Evolutionary conservation across 345 rosid species (phyloP).

Genomic region (Pugionium dolabratum): DNA sequence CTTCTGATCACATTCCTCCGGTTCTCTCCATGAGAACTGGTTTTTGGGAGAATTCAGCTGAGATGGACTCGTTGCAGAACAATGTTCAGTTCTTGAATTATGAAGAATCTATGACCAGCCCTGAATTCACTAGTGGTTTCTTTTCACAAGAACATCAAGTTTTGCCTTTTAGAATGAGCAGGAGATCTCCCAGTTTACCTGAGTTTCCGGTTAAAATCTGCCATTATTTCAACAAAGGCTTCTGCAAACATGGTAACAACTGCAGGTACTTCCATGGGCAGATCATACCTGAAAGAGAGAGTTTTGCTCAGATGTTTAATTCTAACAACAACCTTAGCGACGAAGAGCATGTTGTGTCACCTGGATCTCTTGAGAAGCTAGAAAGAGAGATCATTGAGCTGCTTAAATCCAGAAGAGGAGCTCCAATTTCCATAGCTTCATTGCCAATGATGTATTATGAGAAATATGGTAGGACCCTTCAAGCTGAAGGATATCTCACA

Average conservation of each 20-base stretch:
- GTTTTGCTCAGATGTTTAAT: constrained; percentile 54
- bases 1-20: constrained; percentile 41
- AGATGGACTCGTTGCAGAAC: constrained; percentile 43
- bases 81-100: constrained; percentile 50
- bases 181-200: constrained; percentile 81
- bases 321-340: constrained; percentile 43
- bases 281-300: constrained; percentile 47
- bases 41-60: constrained; percentile 55
- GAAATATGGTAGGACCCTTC: constrained; percentile 80
- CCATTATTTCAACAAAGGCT: constrained; percentile 84
- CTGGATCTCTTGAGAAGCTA: constrained; percentile 75
- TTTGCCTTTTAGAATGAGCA: constrained; percentile 51
- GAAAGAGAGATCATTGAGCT: constrained; percentile 82
- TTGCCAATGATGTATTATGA: constrained; percentile 87
- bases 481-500: constrained; percentile 94
- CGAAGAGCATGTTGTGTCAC: constrained; percentile 69
- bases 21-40: constrained; percentile 43
- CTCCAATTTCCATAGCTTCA: constrained; percentile 91
- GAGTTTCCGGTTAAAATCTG: constrained; percentile 86
- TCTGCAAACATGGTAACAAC: constrained; percentile 82
- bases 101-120: constrained; percentile 31
- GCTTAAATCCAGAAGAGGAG: constrained; percentile 75
- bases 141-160: constrained; percentile 48
- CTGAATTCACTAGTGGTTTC: constrained; percentile 54
- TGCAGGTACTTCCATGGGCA: constrained; percentile 83